A percentile compares a stretch with the other conserved stretches of the same genome.
Conservation (phyloP, 2,329 filamentous ascomycete genomes). For the Neofusicoccum cordaticola region DNA sequence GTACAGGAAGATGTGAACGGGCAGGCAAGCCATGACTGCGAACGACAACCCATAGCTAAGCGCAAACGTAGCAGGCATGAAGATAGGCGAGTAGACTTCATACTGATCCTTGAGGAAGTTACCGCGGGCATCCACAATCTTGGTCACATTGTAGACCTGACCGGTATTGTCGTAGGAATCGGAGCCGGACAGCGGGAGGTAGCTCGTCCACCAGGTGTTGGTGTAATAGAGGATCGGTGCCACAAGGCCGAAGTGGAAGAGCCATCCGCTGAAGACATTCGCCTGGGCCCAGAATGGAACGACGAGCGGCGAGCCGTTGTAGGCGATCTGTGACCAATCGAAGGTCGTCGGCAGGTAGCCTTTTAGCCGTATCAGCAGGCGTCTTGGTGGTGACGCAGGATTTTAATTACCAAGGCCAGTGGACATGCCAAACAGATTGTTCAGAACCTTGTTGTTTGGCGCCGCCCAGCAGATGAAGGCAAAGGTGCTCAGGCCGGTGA, state of each 20-base stretch:
- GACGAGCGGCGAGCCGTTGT: slow-evolving; percentile 24
- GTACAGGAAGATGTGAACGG: slow-evolving; percentile 37
- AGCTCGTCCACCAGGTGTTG: slow-evolving; percentile 49
- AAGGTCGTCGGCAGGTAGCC: slow-evolving; percentile 26
- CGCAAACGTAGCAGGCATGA: slow-evolving; percentile 37
- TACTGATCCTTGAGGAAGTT: slow-evolving; percentile 38
- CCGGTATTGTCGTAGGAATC: slow-evolving; percentile 66
- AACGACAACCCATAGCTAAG: slow-evolving; percentile 39
- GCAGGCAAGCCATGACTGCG: slow-evolving; percentile 28
- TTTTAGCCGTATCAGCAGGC: too few species aligned
- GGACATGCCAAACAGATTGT: slow-evolving; percentile 28
- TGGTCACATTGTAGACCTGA: slow-evolving; percentile 58
- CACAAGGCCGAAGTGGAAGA: slow-evolving; percentile 32
- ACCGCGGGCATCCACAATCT: slow-evolving; percentile 30
- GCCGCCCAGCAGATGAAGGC: slow-evolving; percentile 28
- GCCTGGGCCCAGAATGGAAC: slow-evolving; percentile 36
- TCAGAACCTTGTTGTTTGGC: slow-evolving; percentile 27
- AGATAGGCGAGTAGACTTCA: slow-evolving; percentile 40
- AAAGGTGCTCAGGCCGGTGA: slow-evolving; percentile 25
- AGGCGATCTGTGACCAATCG: slow-evolving; percentile 27
- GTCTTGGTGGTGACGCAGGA: too few species aligned
- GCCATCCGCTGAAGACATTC: slow-evolving; percentile 46
- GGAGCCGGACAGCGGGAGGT: slow-evolving; percentile 18
- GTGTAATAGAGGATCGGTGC: slow-evolving; percentile 47
- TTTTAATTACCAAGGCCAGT: slow-evolving; percentile 21